phyloP scores from a whole-genome alignment of 2,329 filamentous ascomycete species.

The Claviceps spartinae region DNA sequence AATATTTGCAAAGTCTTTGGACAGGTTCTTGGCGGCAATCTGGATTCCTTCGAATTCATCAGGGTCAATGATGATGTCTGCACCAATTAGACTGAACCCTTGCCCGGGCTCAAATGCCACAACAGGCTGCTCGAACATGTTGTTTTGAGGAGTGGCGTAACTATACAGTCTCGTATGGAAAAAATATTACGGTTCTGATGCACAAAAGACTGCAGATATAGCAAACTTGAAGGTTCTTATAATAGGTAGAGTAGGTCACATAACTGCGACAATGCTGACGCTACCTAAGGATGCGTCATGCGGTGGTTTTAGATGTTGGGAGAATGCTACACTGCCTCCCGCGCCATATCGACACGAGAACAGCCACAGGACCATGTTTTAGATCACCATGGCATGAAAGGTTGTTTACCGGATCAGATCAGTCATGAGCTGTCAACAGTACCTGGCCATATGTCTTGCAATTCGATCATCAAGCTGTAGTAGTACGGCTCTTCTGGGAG shows the following conservation, averaged over 20 bases:
- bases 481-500: neutral
- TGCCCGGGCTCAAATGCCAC: constrained; percentile 12
- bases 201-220: neutral
- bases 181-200: neutral
- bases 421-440: neutral
- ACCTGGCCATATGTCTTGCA: neutral
- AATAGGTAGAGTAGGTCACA: no score
- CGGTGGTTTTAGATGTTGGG: neutral
- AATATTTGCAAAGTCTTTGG: constrained; percentile 15
- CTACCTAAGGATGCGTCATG: constrained; percentile 1
- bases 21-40: constrained; percentile 20
- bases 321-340: constrained; percentile 3
- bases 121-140: constrained; percentile 15
- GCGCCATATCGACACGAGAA: constrained; percentile 1
- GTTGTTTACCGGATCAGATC: neutral
- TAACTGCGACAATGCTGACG: neutral
- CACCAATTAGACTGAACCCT: constrained; percentile 16
- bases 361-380: neutral
- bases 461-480: neutral
- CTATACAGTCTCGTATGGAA: neutral
- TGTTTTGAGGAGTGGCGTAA: neutral
- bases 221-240: neutral
- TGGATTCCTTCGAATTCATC: constrained; percentile 19
- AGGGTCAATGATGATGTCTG: constrained; percentile 17
- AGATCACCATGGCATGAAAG: neutral